phyloP scores from a whole-genome alignment of 768 basidiomycete genomes.

The Melanogaster broomeanus region DNA sequence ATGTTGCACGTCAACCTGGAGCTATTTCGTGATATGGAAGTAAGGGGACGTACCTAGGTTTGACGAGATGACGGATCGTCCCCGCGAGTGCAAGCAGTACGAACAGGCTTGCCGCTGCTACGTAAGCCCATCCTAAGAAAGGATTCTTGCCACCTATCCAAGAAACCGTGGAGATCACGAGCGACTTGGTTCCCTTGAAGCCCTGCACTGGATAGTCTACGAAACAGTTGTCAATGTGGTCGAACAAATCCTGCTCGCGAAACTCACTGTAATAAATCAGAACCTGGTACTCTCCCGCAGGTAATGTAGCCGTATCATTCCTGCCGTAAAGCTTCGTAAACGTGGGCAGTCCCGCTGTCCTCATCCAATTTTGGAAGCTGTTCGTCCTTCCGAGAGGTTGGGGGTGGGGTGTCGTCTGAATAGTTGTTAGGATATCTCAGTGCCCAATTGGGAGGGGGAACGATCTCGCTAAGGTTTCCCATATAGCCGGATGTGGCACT shows the following conservation, averaged over 20 bases:
- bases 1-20: constrained; percentile 7
- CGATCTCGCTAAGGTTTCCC: constrained; percentile 57
- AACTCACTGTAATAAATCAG: constrained; percentile 73
- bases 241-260: neutral
- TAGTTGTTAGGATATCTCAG: constrained; percentile 75
- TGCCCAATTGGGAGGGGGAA: constrained; percentile 94
- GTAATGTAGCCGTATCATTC: constrained; percentile 77
- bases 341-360: constrained; percentile 94
- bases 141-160: constrained; percentile 99
- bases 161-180: constrained; percentile 95
- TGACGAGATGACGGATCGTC: constrained; percentile 89
- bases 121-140: constrained; percentile 98
- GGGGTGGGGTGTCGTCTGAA: constrained; percentile 60
- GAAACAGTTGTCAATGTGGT: constrained; percentile 5
- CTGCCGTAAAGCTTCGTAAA: constrained; percentile 95
- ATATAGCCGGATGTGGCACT: constrained; percentile 54
- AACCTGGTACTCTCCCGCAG: constrained; percentile 74
- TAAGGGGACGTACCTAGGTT: constrained; percentile 67
- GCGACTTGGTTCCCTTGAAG: constrained; percentile 93
- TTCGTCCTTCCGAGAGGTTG: constrained; percentile 75
- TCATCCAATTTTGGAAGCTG: constrained; percentile 99
- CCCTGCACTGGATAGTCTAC: constrained; percentile 92
- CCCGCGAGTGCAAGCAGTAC: constrained; percentile 85
- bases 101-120: constrained; percentile 85
- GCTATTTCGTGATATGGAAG: neutral